Conservation (phyloP, 176 grass and related monocot species). For the Phoenix dactylifera region DNA sequence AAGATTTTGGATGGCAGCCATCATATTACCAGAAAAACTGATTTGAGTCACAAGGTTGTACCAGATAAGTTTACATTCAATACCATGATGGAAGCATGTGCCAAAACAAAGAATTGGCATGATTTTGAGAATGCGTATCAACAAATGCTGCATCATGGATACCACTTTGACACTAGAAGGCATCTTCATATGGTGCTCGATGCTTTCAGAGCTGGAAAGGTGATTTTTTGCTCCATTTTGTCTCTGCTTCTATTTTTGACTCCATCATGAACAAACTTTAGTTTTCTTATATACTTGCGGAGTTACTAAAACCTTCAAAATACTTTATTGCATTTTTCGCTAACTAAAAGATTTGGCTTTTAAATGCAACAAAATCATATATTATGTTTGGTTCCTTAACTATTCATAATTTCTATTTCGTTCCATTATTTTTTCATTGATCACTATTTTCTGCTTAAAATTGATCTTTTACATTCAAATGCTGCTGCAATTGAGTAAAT, state of each 20-base stretch:
- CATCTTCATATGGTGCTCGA: constrained; percentile 65
- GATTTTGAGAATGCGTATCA: constrained; percentile 67
- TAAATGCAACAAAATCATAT: too few species aligned
- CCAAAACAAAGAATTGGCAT: constrained; percentile 57
- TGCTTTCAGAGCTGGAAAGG: constrained; percentile 78
- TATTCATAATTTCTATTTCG: too few species aligned
- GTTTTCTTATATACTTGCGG: too few species aligned
- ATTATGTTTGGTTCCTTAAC: too few species aligned
- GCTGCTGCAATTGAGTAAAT: too few species aligned
- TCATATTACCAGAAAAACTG: constrained; percentile 29
- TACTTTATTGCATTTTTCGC: too few species aligned
- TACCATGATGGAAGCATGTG: constrained; percentile 84
- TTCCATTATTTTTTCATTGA: too few species aligned
- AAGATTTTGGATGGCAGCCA: constrained; percentile 49
- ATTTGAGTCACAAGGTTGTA: constrained; percentile 30
- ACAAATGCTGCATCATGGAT: constrained; percentile 51
- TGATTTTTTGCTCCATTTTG: constrained; percentile 25
- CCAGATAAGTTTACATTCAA: constrained; percentile 96
- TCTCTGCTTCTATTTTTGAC: constrained; percentile 8
- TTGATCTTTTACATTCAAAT: too few species aligned
- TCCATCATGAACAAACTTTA: too few species aligned
- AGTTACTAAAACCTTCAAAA: too few species aligned
- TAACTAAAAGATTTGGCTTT: too few species aligned
- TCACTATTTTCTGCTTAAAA: too few species aligned
- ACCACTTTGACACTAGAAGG: constrained; percentile 60